phyloP scores from a whole-genome alignment of 768 basidiomycete species.

The Amanita polypyramis region DNA sequence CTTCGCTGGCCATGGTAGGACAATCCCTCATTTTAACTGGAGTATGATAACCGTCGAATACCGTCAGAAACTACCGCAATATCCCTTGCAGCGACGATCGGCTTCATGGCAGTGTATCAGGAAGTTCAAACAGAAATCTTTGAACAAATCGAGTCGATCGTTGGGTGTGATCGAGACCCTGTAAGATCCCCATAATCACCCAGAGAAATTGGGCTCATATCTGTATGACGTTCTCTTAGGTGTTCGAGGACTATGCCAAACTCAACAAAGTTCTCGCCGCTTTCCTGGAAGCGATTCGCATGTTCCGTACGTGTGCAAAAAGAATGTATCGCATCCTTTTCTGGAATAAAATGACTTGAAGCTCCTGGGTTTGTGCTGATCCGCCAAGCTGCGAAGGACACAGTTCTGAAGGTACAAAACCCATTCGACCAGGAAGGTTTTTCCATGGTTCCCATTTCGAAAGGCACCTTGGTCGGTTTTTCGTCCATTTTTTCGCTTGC shows the following conservation, averaged over 20 bases:
- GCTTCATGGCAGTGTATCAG: slow-evolving; percentile 31
- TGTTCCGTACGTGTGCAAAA: slow-evolving; percentile 30
- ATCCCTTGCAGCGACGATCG: slow-evolving; percentile 36
- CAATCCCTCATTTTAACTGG: background rate
- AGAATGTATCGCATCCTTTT: background rate
- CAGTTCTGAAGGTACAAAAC: slow-evolving; percentile 29
- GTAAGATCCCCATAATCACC: slow-evolving; percentile 13
- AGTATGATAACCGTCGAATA: background rate
- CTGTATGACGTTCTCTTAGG: slow-evolving; percentile 13
- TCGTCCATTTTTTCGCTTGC: background rate
- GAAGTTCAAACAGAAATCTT: slow-evolving; percentile 39
- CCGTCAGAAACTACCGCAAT: slow-evolving; percentile 39
- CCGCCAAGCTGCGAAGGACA: slow-evolving; percentile 33
- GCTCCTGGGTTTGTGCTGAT: slow-evolving; percentile 31
- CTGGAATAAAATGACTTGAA: no score
- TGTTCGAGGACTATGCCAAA: slow-evolving; percentile 28
- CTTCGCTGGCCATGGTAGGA: slow-evolving; percentile 47
- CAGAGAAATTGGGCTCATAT: background rate
- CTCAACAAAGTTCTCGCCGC: slow-evolving; percentile 31
- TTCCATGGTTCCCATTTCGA: slow-evolving; percentile 24
- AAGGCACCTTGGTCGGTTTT: slow-evolving; percentile 24
- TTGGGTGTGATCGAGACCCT: slow-evolving; percentile 22
- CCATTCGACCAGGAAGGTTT: slow-evolving; percentile 28
- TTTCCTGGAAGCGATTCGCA: slow-evolving; percentile 32
- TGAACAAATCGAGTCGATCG: slow-evolving; percentile 30